Percentiles rank a stretch among this genome's conserved stretches.
Conservation (phyloP, 2,329 filamentous ascomycete species). For the Xylaria sp. region DNA sequence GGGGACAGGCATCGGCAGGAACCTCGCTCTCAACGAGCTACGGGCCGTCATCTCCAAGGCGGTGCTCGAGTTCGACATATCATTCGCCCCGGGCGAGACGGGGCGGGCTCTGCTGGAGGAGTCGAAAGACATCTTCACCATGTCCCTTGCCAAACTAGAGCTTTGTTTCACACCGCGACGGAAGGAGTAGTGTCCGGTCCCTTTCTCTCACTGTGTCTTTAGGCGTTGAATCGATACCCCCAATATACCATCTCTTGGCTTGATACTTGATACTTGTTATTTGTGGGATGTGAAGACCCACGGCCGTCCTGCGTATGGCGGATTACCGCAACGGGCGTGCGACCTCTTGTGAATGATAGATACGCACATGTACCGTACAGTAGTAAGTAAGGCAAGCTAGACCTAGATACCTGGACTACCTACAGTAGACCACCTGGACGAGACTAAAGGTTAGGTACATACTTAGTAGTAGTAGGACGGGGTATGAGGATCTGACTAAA, state of each 20-base stretch:
- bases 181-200: not conserved
- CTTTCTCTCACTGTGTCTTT: not conserved
- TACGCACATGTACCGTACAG: not conserved
- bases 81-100: slow-evolving; percentile 25
- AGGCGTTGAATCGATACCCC: slow-evolving; percentile 16
- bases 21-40: slow-evolving; percentile 28
- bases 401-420: not conserved
- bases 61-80: slow-evolving; percentile 28
- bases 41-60: slow-evolving; percentile 26
- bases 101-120: slow-evolving; percentile 25
- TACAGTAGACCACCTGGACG: no score
- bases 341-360: not conserved
- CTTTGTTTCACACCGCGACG: slow-evolving; percentile 23
- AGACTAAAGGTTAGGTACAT: no score
- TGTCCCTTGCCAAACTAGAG: slow-evolving; percentile 23
- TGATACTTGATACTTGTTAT: not conserved
- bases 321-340: not conserved
- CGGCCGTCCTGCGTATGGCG: not conserved
- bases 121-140: slow-evolving; percentile 26
- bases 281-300: not conserved
- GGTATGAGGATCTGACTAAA: no score
- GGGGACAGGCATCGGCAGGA: slow-evolving; percentile 26
- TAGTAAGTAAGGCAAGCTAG: no score
- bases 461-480: not conserved
- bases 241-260: not conserved